Evolutionary conservation across 148 eudicot species (phyloP).

Genomic region (Chenopodium suecicum): DNA sequence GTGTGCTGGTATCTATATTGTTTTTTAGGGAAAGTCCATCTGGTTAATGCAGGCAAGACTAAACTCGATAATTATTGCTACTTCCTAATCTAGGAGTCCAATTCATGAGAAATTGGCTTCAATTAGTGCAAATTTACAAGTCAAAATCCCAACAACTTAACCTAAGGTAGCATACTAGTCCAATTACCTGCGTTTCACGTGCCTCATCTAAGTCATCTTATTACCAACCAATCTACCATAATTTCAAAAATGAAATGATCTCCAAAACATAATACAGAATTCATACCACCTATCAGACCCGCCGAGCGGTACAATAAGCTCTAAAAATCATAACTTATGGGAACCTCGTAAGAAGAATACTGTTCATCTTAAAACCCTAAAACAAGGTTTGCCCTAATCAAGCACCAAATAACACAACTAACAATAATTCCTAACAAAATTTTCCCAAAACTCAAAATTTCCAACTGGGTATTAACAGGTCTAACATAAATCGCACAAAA

Average conservation of each 20-base stretch:
- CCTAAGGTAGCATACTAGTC: not conserved
- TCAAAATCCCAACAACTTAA: not conserved
- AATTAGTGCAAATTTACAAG: not conserved
- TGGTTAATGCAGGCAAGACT: not conserved
- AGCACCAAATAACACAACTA: not conserved
- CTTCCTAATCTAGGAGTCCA: not conserved
- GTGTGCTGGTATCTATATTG: not conserved
- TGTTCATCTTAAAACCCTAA: constrained; percentile 24
- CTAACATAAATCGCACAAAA: no score
- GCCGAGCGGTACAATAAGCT: no score
- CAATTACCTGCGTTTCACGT: no score
- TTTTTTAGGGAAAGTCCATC: no score
- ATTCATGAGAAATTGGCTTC: not conserved
- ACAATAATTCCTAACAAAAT: not conserved
- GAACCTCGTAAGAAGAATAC: not conserved
- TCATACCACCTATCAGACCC: no score
- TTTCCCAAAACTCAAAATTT: not conserved
- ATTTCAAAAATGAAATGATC: not conserved
- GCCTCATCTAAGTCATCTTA: no score
- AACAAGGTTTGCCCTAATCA: not conserved
- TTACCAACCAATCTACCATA: no score
- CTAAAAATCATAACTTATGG: not conserved
- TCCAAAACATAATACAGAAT: not conserved
- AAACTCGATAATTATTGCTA: not conserved
- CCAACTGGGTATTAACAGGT: not conserved